Base-by-base conservation (phyloP, 257 asterid species). In the Salvia splendens region DNA sequence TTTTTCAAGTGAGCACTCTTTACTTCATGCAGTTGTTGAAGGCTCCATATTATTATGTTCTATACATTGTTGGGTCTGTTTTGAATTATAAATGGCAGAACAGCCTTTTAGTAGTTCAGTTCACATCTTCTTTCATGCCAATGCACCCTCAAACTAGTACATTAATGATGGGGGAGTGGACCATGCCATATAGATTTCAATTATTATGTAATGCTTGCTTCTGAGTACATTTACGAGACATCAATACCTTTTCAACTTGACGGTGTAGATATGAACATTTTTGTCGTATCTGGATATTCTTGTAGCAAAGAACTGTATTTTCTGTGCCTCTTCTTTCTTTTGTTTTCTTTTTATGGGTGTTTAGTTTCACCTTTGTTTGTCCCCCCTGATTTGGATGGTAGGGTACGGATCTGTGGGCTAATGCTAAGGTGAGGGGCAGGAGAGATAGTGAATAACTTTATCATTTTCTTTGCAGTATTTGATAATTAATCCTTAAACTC, bases 121-220 rank as follows among this genome's bases (percentile, higher is more conserved):
- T 61, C 48, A 20, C 41, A 49, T 16, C 46, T 70, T 30, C 40
- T 67, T 60, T 51, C 63, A 41, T 59, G 40, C 30, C 53, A 24
- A 64, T 60, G 20, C 36, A 12, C 72, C 60, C 67, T 12, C 40
- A 17, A 73, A 32, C 60, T 65, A 33, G 15, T 35, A 35, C 47
- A 0, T 24, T 24, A 24, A 11, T 6, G 64, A 20, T 71, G 36
- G 57, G 41, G 10, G 60, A 69, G n/a, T 20, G 49, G 63, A 60
- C 38, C 60, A 65, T 20, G 60, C 40, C 33, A 51, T 16, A 1
- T 24, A 24, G 30, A 24, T 24, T 24, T 24, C 2, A 24, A 24
- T 24, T 24, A 20, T 20, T 20, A 20, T 20, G 24, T 20, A 7
- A 51, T 51, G 57, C 28, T 51, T 8, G 20, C 32, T 48, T 6